A percentile compares a stretch with the other conserved stretches of the same genome.
These are phyloP conservation scores for Rhizoclosmatium sp. DNA, from an alignment of 192 early-diverging fungal genomes.

Conservation along the genomic window DNA sequence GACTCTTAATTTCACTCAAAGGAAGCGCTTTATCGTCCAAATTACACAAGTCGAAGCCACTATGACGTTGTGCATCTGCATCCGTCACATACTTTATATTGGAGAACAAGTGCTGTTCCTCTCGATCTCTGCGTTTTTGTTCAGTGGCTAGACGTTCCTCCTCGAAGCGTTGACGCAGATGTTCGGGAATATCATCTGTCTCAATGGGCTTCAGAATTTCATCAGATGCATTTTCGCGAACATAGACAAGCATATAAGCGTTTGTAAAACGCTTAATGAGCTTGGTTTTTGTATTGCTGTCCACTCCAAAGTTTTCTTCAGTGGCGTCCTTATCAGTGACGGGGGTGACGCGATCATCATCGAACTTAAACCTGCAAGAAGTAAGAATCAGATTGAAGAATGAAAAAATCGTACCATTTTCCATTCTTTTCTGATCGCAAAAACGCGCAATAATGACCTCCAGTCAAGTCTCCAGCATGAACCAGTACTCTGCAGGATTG, in stretches of 20 bases:
- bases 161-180: constrained; percentile 70
- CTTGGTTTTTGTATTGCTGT: constrained; percentile 11
- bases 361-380: constrained; percentile 71
- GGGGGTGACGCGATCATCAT: constrained; percentile 92
- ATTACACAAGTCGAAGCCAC: constrained; percentile 87
- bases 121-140: constrained; percentile 69
- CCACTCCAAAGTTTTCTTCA: constrained; percentile 95
- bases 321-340: constrained; percentile 81
- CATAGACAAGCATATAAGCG: constrained; percentile 99
- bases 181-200: constrained; percentile 79
- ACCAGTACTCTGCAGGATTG: constrained; percentile 80
- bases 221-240: constrained; percentile 79
- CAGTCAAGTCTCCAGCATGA: constrained; percentile 90
- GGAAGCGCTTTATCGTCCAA: constrained; percentile 62
- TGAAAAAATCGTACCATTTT: constrained; percentile 69
- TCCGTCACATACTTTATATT: constrained; percentile 72
- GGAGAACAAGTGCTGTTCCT: constrained; percentile 75
- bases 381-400: background rate
- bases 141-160: constrained; percentile 70
- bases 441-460: constrained; percentile 95
- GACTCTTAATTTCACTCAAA: constrained; percentile 23
- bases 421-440: constrained; percentile 82
- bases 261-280: constrained; percentile 85
- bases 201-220: constrained; percentile 73
- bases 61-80: constrained; percentile 69